Conservation (phyloP, 441 rosid genomes). For the Melastoma candidum region DNA sequence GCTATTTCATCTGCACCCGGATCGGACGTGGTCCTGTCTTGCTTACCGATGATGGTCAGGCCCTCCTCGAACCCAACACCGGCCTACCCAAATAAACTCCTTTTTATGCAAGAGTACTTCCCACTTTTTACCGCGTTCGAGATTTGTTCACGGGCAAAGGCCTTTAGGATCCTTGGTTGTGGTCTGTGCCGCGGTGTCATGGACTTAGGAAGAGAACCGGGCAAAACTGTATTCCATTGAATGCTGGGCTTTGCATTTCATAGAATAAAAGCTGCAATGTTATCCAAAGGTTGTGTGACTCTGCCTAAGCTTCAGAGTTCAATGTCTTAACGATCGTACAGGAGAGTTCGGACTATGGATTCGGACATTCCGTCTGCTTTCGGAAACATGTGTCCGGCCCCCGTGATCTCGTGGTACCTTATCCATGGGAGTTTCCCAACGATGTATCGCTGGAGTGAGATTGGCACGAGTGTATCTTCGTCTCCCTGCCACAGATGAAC, state of each 20-base stretch:
- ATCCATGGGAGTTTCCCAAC: background rate
- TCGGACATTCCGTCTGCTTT: constrained; percentile 4
- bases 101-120: background rate
- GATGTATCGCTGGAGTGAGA: constrained; percentile 4
- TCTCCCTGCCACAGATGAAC: constrained; percentile 7
- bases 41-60: constrained; percentile 45
- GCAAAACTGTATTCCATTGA: no score
- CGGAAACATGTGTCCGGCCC: constrained; percentile 5
- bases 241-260: no score
- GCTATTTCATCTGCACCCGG: constrained; percentile 81
- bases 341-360: background rate
- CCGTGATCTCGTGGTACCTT: constrained; percentile 4
- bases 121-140: background rate
- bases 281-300: no score
- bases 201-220: no score
- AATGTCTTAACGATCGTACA: background rate
- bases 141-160: background rate
- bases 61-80: constrained; percentile 56
- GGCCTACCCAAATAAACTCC: constrained; percentile 53
- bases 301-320: no score
- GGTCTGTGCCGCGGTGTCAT: no score
- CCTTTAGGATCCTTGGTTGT: background rate
- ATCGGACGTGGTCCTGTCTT: constrained; percentile 79
- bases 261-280: no score
- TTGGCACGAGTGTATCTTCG: constrained; percentile 7